These are phyloP conservation scores for Mycena rebaudengoi DNA, from an alignment of 768 basidiomycete species.

Conservation along the genomic window DNA sequence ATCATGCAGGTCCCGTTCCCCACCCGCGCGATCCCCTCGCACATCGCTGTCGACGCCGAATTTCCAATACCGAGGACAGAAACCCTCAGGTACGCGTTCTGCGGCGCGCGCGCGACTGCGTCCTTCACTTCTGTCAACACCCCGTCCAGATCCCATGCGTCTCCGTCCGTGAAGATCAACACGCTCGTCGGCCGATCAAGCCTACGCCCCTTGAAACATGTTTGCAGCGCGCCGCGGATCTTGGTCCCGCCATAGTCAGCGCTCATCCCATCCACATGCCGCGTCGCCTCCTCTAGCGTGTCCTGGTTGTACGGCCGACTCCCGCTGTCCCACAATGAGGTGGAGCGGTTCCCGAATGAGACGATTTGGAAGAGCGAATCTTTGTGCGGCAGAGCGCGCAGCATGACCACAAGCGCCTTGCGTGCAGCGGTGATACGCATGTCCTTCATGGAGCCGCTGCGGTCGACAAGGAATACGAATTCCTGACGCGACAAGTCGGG, in stretches of 20 bases:
- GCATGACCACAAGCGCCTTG: constrained; percentile 46
- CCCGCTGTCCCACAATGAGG: constrained; percentile 38
- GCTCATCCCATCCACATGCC: constrained; percentile 34
- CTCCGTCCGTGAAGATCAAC: constrained; percentile 58
- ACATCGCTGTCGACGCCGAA: constrained; percentile 48
- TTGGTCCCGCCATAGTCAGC: constrained; percentile 53
- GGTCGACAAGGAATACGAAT: constrained; percentile 60
- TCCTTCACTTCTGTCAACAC: constrained; percentile 15
- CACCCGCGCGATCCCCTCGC: constrained; percentile 48
- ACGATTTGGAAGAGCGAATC: constrained; percentile 52
- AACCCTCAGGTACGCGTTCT: constrained; percentile 42
- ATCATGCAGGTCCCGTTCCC: constrained; percentile 52
- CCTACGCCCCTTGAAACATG: constrained; percentile 37
- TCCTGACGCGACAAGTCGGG: no score
- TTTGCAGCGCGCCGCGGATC: constrained; percentile 41
- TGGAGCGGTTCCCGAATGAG: constrained; percentile 42
- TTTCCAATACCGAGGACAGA: constrained; percentile 58
- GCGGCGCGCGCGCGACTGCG: constrained; percentile 32
- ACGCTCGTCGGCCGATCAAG: constrained; percentile 45
- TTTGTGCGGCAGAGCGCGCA: constrained; percentile 44
- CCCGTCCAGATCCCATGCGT: constrained; percentile 25
- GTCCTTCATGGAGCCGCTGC: constrained; percentile 50
- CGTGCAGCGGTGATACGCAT: constrained; percentile 45
- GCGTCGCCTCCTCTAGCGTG: constrained; percentile 38
- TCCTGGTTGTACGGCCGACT: constrained; percentile 34